Percentiles rank a stretch among this genome's conserved stretches.
phyloP scores from a whole-genome alignment of 345 rosid genomes.

The Eucalyptus pauciflora region DNA sequence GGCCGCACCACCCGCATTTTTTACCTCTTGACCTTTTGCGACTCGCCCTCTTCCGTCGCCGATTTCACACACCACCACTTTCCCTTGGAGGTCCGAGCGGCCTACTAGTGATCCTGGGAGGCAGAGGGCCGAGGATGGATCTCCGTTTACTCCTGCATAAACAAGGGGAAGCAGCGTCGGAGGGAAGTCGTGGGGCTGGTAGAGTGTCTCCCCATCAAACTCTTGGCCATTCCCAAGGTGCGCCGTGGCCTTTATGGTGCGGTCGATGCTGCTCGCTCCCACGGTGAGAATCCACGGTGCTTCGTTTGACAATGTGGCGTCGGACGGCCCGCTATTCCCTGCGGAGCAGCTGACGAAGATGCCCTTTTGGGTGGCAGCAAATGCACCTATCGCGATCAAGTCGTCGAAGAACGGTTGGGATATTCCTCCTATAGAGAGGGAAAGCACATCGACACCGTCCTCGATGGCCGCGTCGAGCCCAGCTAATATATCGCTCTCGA shows the following conservation, averaged over 20 bases:
- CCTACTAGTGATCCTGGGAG: conserved; percentile 1
- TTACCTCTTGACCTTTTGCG: conserved; percentile 19
- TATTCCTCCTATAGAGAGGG: conserved; percentile 34
- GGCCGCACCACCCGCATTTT: conserved; percentile 11
- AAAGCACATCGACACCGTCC: conserved; percentile 50
- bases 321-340: conserved; percentile 30
- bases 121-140: conserved; percentile 7
- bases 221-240: conserved; percentile 22
- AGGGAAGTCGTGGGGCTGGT: conserved; percentile 15
- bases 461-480: conserved; percentile 36
- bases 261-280: conserved; percentile 54
- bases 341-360: conserved; percentile 50
- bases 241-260: conserved; percentile 38
- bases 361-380: conserved; percentile 33
- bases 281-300: conserved; percentile 60
- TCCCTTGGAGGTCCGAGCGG: conserved; percentile 13
- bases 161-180: conserved; percentile 23
- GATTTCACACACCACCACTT: conserved; percentile 17
- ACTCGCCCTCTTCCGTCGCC: conserved; percentile 17
- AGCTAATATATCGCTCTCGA: conserved; percentile 30
- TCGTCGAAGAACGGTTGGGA: conserved; percentile 23
- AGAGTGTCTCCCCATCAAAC: conserved; percentile 18
- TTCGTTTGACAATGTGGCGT: conserved; percentile 17
- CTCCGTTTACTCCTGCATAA: conserved; percentile 19
- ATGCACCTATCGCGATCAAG: conserved; percentile 25